Conservation (phyloP, 192 early-diverging fungal genomes). For the Podila clonocystis region DNA sequence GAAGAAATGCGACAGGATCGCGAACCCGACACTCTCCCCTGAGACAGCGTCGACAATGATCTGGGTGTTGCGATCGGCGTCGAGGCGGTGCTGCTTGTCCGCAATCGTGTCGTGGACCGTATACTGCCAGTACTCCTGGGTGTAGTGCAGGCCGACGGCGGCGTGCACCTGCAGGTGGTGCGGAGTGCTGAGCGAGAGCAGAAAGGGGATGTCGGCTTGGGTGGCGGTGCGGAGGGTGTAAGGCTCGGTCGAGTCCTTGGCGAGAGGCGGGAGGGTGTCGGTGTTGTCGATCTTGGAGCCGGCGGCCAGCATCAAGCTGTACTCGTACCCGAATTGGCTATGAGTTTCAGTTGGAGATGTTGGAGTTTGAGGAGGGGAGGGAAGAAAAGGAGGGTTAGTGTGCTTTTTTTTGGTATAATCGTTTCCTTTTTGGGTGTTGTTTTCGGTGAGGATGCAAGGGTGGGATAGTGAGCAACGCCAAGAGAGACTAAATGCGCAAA, state of each 20-base stretch:
- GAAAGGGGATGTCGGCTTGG: conserved; percentile 2
- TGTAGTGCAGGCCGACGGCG: not conserved
- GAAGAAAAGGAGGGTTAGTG: no score
- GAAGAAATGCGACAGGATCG: not conserved
- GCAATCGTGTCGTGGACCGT: not conserved
- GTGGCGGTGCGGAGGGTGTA: not conserved
- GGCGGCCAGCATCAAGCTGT: not conserved
- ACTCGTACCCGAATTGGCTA: conserved; percentile 8
- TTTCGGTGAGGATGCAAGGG: no score
- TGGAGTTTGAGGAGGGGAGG: no score
- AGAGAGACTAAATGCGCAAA: no score
- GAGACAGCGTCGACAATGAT: conserved; percentile 3
- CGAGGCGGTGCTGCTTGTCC: not conserved
- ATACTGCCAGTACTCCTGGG: conserved; percentile 1
- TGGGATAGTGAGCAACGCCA: no score
- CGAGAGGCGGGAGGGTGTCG: not conserved
- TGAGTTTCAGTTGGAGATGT: no score
- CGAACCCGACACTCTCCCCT: not conserved
- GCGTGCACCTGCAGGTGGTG: not conserved
- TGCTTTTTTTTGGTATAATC: no score
- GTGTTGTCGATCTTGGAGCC: not conserved
- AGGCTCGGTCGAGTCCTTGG: not conserved
- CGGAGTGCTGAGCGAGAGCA: not conserved
- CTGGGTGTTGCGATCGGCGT: not conserved
- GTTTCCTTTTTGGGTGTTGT: no score